Percentiles rank a stretch among this genome's conserved stretches.
Evolutionary conservation across 345 rosid genomes (phyloP).

Genomic region (Melaleuca alternifolia): DNA sequence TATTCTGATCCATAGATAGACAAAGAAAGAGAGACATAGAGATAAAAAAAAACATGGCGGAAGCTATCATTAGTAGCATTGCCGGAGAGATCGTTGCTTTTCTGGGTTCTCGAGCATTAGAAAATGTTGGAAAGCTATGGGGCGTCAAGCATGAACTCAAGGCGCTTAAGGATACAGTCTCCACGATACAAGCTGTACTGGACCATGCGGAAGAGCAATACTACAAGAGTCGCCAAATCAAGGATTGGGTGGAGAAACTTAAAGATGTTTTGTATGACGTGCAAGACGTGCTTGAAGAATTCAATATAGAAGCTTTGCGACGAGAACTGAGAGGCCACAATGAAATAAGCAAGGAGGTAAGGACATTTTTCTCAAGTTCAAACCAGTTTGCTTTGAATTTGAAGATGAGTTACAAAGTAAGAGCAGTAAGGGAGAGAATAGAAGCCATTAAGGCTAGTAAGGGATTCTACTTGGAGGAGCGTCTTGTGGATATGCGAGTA

Average conservation of each 20-base stretch:
- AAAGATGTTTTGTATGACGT: slow-evolving; percentile 13
- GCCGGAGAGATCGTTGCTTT: fast-evolving
- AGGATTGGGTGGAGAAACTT: slow-evolving; percentile 12
- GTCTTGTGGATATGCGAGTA: fast-evolving
- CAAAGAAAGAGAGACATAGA: background rate
- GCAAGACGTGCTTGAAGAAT: slow-evolving; percentile 21
- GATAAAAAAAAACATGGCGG: background rate
- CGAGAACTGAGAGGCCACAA: background rate
- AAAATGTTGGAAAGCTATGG: fast-evolving
- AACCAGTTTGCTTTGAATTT: background rate
- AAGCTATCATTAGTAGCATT: background rate
- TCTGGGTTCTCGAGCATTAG: fast-evolving
- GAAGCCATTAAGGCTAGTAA: background rate
- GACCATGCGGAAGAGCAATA: slow-evolving; percentile 2
- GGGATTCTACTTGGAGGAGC: background rate
- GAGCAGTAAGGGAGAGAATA: background rate
- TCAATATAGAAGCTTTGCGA: slow-evolving; percentile 1
- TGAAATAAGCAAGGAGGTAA: background rate
- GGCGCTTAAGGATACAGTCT: fast-evolving
- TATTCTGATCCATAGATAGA: background rate
- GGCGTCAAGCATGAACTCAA: background rate
- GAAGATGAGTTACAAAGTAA: background rate
- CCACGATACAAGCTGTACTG: background rate
- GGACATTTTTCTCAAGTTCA: background rate
- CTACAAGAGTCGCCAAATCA: background rate